phyloP scores from a whole-genome alignment of 805 yeast genomes.

The Myxozyma udenii region DNA sequence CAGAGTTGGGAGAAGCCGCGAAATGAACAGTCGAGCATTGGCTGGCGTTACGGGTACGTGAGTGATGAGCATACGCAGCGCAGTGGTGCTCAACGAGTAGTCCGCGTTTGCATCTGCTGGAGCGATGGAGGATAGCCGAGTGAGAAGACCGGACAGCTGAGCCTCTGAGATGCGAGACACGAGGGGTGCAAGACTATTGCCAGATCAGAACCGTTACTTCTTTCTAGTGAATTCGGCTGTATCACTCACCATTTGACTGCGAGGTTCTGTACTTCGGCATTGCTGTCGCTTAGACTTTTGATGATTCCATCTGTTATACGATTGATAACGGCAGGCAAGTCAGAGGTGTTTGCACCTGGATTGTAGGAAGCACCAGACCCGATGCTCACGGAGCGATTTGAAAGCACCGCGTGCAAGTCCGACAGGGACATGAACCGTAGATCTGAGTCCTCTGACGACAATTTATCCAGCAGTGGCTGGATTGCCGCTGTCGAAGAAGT shows the following conservation, averaged over 20 bases:
- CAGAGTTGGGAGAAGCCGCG: slow-evolving; percentile 33
- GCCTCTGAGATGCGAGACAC: slow-evolving; percentile 25
- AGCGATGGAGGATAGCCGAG: slow-evolving; percentile 35
- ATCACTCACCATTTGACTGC: slow-evolving; percentile 57
- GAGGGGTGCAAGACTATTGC: slow-evolving; percentile 30
- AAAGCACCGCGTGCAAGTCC: slow-evolving; percentile 53
- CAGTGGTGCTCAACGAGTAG: slow-evolving; percentile 37
- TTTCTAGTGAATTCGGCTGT: not conserved
- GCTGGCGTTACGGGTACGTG: slow-evolving; percentile 31
- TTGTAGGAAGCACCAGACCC: not conserved
- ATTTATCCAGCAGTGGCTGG: slow-evolving; percentile 30
- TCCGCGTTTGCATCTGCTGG: slow-evolving; percentile 42
- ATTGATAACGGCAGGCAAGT: slow-evolving; percentile 14
- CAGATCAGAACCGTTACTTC: too few species aligned
- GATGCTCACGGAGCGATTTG: slow-evolving; percentile 34
- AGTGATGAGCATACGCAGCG: slow-evolving; percentile 38
- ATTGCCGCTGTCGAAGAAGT: slow-evolving; percentile 1
- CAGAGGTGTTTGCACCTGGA: too few species aligned
- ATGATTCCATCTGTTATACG: slow-evolving; percentile 44
- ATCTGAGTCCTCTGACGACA: slow-evolving; percentile 59
- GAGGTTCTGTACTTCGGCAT: slow-evolving; percentile 71
- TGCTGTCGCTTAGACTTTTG: slow-evolving; percentile 54
- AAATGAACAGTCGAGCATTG: slow-evolving; percentile 32
- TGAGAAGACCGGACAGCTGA: slow-evolving; percentile 35
- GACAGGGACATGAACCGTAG: slow-evolving; percentile 80